Percentiles rank a stretch among this genome's conserved stretches.
Evolutionary conservation across 768 basidiomycete genomes (phyloP).

Genomic region (Pleurotus eryngii): DNA sequence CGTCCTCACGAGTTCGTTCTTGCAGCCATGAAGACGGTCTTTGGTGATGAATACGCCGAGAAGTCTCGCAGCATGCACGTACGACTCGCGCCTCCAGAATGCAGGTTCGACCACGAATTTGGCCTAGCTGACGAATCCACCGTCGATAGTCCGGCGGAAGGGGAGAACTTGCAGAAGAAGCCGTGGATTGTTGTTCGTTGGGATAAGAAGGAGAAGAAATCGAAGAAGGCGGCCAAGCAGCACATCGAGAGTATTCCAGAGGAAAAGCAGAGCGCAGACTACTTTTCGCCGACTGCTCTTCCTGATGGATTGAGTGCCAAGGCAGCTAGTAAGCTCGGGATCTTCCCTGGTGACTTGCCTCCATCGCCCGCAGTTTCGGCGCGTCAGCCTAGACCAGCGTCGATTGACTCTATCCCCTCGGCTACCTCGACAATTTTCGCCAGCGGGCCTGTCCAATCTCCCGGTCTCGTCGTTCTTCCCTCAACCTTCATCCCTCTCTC

Average conservation of each 20-base stretch:
- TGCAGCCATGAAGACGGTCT: constrained; percentile 41
- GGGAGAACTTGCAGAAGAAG: constrained; percentile 14
- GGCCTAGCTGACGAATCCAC: constrained; percentile 22
- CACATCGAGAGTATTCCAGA: constrained; percentile 15
- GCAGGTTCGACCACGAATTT: constrained; percentile 19
- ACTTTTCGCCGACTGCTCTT: neutral
- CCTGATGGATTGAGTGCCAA: constrained; percentile 24
- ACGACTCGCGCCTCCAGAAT: constrained; percentile 50
- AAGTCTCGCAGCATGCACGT: constrained; percentile 50
- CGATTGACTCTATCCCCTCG: constrained; percentile 10
- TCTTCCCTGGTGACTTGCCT: constrained; percentile 28
- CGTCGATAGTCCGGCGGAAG: constrained; percentile 22
- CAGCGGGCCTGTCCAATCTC: constrained; percentile 42
- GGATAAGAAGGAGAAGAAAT: constrained; percentile 31
- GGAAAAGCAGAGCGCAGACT: neutral
- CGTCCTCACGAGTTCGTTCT: constrained; percentile 50
- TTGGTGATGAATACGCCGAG: constrained; percentile 43
- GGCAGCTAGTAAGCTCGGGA: constrained; percentile 37
- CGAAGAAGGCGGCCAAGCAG: constrained; percentile 21
- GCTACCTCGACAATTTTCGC: constrained; percentile 9
- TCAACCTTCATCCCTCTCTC: constrained; percentile 55
- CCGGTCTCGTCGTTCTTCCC: constrained; percentile 61
- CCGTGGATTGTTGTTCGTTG: constrained; percentile 35
- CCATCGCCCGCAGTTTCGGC: constrained; percentile 26
- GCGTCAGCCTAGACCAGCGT: constrained; percentile 7